Percentiles rank a stretch among this genome's conserved stretches.
These are phyloP conservation scores for Gyrodon lividus DNA, from an alignment of 768 basidiomycete genomes.

Conservation along the genomic window DNA sequence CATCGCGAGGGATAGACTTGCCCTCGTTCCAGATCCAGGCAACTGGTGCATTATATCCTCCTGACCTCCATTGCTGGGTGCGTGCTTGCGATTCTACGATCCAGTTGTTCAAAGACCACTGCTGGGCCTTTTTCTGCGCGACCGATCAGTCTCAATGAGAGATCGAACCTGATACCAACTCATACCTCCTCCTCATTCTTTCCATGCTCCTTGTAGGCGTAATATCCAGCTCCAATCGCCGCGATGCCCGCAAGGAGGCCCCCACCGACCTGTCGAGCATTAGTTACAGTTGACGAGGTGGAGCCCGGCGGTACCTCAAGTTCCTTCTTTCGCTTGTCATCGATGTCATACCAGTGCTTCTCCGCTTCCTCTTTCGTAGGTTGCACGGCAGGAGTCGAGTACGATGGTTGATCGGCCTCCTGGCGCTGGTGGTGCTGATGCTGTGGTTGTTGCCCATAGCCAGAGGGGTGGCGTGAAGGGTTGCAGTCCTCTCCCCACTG, in stretches of 20 bases:
- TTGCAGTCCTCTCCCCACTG: constrained; percentile 20
- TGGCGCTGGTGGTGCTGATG: constrained; percentile 32
- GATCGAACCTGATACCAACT: background rate
- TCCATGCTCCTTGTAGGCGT: constrained; percentile 55
- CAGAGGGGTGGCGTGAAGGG: constrained; percentile 1
- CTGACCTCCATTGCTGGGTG: constrained; percentile 45
- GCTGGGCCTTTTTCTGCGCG: constrained; percentile 46
- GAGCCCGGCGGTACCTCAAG: constrained; percentile 43
- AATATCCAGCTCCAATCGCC: constrained; percentile 47
- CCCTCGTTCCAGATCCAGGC: constrained; percentile 66
- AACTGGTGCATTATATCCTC: constrained; percentile 45
- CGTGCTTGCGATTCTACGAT: constrained; percentile 53
- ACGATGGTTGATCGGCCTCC: constrained; percentile 20
- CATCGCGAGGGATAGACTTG: constrained; percentile 54
- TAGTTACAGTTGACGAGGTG: background rate
- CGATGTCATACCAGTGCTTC: constrained; percentile 56
- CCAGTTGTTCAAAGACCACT: constrained; percentile 57
- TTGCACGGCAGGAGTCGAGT: constrained; percentile 18
- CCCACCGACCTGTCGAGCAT: constrained; percentile 53
- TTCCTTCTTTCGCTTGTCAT: constrained; percentile 55
- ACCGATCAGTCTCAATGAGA: background rate
- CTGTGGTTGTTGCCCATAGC: constrained; percentile 25
- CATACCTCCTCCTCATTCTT: constrained; percentile 56
- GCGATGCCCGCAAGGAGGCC: constrained; percentile 58
- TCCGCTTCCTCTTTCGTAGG: constrained; percentile 45